A percentile compares a stretch with the other conserved stretches of the same genome.
Conservation (phyloP, 202 grass and related monocot genomes). For the Setaria italica region DNA sequence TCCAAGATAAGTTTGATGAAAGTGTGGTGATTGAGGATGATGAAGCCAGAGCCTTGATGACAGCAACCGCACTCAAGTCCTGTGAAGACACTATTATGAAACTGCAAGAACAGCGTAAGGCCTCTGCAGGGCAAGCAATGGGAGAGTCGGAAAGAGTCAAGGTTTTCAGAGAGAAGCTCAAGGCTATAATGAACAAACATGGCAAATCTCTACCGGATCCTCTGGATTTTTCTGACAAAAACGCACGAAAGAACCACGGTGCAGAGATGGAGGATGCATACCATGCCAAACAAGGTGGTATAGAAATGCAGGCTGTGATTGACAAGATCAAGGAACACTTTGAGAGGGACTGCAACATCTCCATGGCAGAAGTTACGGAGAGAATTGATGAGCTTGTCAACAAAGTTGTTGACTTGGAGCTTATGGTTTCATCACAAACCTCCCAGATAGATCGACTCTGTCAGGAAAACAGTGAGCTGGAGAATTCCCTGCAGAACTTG, state of each 20-base stretch:
- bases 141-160: slow-evolving; percentile 63
- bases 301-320: slow-evolving; percentile 52
- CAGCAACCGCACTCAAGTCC: slow-evolving; percentile 83
- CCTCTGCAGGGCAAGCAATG: slow-evolving; percentile 51
- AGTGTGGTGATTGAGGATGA: slow-evolving; percentile 86
- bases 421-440: slow-evolving; percentile 78
- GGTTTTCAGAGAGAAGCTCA: slow-evolving; percentile 61
- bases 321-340: slow-evolving; percentile 80
- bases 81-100: slow-evolving; percentile 82
- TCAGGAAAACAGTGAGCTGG: slow-evolving; percentile 66
- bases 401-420: slow-evolving; percentile 77
- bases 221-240: slow-evolving; percentile 40
- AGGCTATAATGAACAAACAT: slow-evolving; percentile 54
- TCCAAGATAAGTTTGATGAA: slow-evolving; percentile 76
- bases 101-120: slow-evolving; percentile 74
- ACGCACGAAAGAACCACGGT: slow-evolving; percentile 14
- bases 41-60: slow-evolving; percentile 89
- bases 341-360: slow-evolving; percentile 59
- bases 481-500: slow-evolving; percentile 61
- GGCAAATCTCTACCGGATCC: slow-evolving; percentile 44
- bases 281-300: slow-evolving; percentile 57
- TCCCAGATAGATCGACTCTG: slow-evolving; percentile 73
- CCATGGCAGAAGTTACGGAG: slow-evolving; percentile 73
- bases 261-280: slow-evolving; percentile 50
- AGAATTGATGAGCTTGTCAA: slow-evolving; percentile 82